Evolutionary conservation across 306 rosid genomes (phyloP).

Genomic region (Medicago ruthenica): DNA sequence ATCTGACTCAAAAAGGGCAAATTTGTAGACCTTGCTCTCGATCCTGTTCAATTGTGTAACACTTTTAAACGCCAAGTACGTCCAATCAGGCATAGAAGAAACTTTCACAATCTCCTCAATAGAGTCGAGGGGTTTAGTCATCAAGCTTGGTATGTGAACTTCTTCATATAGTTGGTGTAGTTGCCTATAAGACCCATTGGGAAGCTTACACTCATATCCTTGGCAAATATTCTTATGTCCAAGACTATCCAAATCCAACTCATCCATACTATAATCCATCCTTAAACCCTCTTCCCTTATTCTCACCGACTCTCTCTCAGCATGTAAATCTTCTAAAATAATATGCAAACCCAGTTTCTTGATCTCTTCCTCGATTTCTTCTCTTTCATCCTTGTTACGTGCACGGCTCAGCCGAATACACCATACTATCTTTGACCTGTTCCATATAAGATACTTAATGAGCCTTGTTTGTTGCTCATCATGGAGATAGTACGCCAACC

Average conservation of each 20-base stretch:
- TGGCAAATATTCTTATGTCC: conserved; percentile 68
- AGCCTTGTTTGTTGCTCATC: too few relatives aligned
- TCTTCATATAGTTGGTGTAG: conserved; percentile 68
- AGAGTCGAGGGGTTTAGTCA: conserved; percentile 61
- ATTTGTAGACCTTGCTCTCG: conserved; percentile 80
- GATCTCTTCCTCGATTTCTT: conserved; percentile 85
- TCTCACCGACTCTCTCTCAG: conserved; percentile 81
- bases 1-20: conserved; percentile 71
- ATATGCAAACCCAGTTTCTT: conserved; percentile 63
- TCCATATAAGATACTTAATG: too few relatives aligned
- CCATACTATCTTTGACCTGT: too few relatives aligned
- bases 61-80: conserved; percentile 81
- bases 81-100: conserved; percentile 85
- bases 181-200: conserved; percentile 68
- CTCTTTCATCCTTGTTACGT: conserved; percentile 73
- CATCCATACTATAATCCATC: conserved; percentile 65
- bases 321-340: conserved; percentile 85
- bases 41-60: conserved; percentile 90
- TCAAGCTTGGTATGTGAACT: conserved; percentile 79
- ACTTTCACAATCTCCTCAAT: conserved; percentile 72
- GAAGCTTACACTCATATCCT: conserved; percentile 70
- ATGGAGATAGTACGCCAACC: too few relatives aligned
- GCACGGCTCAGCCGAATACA: conserved; percentile 39
- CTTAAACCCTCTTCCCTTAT: conserved; percentile 87
- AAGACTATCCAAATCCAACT: conserved; percentile 82